phyloP scores from a whole-genome alignment of 257 asterid genomes.

The Oldenlandia corymbosa region DNA sequence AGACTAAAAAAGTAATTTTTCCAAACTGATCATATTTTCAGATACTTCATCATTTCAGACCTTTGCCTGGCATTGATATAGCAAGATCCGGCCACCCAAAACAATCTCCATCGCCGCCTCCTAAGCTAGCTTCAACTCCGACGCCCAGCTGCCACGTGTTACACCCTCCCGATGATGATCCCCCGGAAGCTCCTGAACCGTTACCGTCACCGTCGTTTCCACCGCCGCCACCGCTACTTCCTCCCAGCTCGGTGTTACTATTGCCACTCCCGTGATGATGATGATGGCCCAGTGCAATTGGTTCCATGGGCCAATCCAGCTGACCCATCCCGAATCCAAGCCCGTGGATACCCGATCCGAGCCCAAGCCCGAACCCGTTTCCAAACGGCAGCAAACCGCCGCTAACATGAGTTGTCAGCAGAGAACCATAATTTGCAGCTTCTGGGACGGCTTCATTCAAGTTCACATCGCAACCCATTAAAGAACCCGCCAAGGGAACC shows the following conservation, averaged over 20 bases:
- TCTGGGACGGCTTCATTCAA: constrained; percentile 39
- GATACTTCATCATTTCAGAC: constrained; percentile 42
- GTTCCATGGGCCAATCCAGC: constrained; percentile 41
- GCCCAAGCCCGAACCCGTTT: constrained; percentile 31
- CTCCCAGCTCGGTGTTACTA: constrained; percentile 3
- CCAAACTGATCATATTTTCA: too few species aligned
- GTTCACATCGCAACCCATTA: constrained; percentile 31
- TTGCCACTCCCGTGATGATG: constrained; percentile 12
- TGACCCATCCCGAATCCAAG: constrained; percentile 32
- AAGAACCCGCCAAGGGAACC: constrained; percentile 12
- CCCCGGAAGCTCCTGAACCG: constrained; percentile 12
- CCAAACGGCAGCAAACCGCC: constrained; percentile 23
- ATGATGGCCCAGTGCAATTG: neutral
- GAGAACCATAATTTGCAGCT: constrained; percentile 23
- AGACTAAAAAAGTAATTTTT: neutral
- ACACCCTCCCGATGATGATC: constrained; percentile 17
- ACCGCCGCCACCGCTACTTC: constrained; percentile 13
- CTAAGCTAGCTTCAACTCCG: constrained; percentile 26
- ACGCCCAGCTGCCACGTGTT: constrained; percentile 48
- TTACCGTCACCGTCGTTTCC: constrained; percentile 10
- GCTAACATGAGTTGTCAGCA: constrained; percentile 15
- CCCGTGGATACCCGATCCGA: constrained; percentile 24
- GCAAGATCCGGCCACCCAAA: constrained; percentile 61
- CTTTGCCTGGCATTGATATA: constrained; percentile 47
- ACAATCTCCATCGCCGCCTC: constrained; percentile 35